Base-by-base conservation (phyloP, 1,284 basidiomycete species). In the Golubevia sp. region DNA sequence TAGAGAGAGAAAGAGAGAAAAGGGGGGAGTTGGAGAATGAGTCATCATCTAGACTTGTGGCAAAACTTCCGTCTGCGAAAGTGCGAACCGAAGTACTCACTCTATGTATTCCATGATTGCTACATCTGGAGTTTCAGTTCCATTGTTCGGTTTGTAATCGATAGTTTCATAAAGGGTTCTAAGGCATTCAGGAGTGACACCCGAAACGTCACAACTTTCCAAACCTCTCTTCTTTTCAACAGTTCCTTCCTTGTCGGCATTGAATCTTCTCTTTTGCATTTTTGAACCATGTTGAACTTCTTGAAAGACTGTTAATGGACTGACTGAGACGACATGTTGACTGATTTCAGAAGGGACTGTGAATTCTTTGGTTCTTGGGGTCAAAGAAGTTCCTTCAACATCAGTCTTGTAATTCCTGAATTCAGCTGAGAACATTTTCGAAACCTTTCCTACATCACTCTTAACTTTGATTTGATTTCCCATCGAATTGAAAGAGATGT, bases 391-490 rank as follows among this genome's bases (percentile, higher is more conserved):
- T n/a, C n/a, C n/a, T n/a, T n/a, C n/a, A 34, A 34, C 30, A 3
- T 3, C 11, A 3, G 30, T 34, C 11, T 34, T 34, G 25, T 38
- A 64, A 11, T 49, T 21, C 44, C 27, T 3, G 49, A 66, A 55
- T 30, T 64, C 25, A 23, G 64, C 48, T 20, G 18, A 21, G 38
- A 66, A 66, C 20, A 66, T 34, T 21, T 49, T n/a, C 4, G 62
- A 61, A 13, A 51, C 55, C 27, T 59, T 48, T 25, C 62, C 64
- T 20, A 66, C 62, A 11, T 63, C 62, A 20, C 53, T 48, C 51
- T 59, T 18, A 23, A 67, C 62, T 15, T 59, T 61, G 27, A 66
- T 53, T 11, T 27, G 34, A 55, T 67, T 59, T 18, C 49, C 24
- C 26, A 34, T 3, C 4, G 30, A 5, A 11, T 34, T 34, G 30